Evolutionary conservation across 2,329 filamentous ascomycete species (phyloP).

Genomic region (Aspergillus hiratsukae): DNA sequence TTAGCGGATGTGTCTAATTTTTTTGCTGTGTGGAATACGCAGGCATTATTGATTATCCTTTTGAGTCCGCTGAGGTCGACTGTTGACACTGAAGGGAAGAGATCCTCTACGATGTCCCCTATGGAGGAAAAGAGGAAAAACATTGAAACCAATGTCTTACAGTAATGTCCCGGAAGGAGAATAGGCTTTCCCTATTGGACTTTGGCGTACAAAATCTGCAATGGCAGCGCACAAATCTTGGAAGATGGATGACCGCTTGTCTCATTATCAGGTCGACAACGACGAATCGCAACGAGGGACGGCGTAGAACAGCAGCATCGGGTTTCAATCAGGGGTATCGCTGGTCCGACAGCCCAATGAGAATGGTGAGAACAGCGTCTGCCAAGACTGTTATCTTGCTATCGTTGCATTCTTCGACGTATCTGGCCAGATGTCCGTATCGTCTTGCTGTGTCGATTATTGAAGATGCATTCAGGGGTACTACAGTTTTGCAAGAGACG

Average conservation of each 20-base stretch:
- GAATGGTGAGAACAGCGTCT: background rate
- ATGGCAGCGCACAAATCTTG: background rate
- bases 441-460: background rate
- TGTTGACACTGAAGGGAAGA: background rate
- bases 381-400: background rate
- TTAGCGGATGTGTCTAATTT: no score
- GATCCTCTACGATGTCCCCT: background rate
- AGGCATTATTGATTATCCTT: background rate
- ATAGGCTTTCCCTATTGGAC: background rate
- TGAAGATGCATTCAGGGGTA: background rate
- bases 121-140: background rate
- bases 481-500: background rate
- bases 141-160: background rate
- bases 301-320: background rate
- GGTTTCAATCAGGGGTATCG: background rate
- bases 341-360: background rate
- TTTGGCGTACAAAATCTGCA: background rate
- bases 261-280: background rate
- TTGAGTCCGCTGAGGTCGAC: background rate
- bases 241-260: background rate
- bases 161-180: background rate
- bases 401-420: background rate
- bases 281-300: background rate
- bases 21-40: background rate
- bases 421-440: background rate